Evolutionary conservation across 148 eudicot species (phyloP).

Genomic region (Oxyria digyna): DNA sequence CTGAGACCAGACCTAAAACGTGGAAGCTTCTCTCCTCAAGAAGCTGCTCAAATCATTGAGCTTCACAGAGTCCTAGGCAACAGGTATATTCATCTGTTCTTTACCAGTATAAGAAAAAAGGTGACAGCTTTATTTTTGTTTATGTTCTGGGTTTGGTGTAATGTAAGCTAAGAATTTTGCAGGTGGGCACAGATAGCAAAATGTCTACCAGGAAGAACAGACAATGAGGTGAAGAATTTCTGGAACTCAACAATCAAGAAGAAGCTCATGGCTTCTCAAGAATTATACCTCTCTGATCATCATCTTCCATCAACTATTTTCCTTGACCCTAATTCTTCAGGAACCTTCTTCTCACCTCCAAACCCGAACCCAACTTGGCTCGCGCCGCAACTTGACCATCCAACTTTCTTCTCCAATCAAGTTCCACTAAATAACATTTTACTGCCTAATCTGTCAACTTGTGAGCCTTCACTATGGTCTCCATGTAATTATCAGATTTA

Average conservation of each 20-base stretch:
- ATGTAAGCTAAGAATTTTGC: background rate
- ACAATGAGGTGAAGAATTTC: conserved; percentile 91
- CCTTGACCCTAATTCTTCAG: background rate
- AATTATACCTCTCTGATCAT: conserved; percentile 13
- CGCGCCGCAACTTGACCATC: background rate
- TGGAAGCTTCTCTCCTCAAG: conserved; percentile 67
- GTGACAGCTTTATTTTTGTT: background rate
- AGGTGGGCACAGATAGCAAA: conserved; percentile 96
- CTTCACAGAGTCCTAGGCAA: conserved; percentile 83
- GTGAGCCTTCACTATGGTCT: conserved; percentile 1
- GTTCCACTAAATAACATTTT: background rate
- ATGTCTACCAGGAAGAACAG: conserved; percentile 85
- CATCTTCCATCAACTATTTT: conserved; percentile 13
- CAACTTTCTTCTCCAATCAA: conserved; percentile 1
- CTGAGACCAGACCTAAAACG: conserved; percentile 79
- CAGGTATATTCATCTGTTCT: conserved; percentile 27
- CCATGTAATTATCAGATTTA: background rate
- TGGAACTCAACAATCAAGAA: conserved; percentile 93
- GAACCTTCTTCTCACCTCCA: background rate
- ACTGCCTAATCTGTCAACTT: background rate
- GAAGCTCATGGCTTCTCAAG: conserved; percentile 42
- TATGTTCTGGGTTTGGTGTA: background rate
- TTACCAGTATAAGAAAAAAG: background rate
- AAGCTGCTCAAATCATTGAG: conserved; percentile 71
- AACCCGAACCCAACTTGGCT: conserved; percentile 4